Evolutionary conservation across 176 grass and related monocot species (phyloP), one percentile per base, ranked within the genome.

Genomic region (Phoenix roebelenii): DNA sequence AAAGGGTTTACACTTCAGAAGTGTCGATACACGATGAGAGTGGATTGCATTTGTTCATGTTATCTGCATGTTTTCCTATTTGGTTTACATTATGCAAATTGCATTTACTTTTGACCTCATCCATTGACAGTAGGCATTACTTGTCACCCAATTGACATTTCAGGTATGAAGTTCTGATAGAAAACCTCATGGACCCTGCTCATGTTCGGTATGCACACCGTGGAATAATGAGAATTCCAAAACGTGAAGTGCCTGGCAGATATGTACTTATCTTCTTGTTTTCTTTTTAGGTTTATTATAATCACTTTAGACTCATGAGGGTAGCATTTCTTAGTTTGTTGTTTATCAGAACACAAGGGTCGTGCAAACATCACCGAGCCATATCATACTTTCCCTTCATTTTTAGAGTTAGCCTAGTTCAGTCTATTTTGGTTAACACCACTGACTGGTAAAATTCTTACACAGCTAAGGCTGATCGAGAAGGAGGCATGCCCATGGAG

Each of bases 111-210:
- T 9, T 60, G 23, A 62, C 26, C 39, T 57, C 22, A 20, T 68
- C 12, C 35, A 18, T 49, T 56, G 57, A 62, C 25, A 39, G 5
- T 66, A 22, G 17, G 52, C 7, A 29, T 1, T 56, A 44, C 14
- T 44, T 44, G 3, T 44, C 35, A 71, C 15, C 19, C 39, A 10
- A 35, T 51, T 58, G 22, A 49, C 62, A 56, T 66, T 76, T 49
- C 72, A 96, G 87, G 22, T 90, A 90, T 22, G 92, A 96, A 63
- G 20, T 96, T 61, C 29, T 90, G 75, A 69, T 72, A 5, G 92
- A 96, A 69, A 96, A 96, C 66, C 80, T 96, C 19, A 78, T 96
- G 72, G 92, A 96, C 55, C 78, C 87, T 75, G 78, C 92, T 17
- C 92, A 96, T 29, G 86, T 85, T 16, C 77, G 69, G 0, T 96